Evolutionary conservation across 2,329 filamentous ascomycete species (phyloP).

Genomic region (Chaetomium sp.): DNA sequence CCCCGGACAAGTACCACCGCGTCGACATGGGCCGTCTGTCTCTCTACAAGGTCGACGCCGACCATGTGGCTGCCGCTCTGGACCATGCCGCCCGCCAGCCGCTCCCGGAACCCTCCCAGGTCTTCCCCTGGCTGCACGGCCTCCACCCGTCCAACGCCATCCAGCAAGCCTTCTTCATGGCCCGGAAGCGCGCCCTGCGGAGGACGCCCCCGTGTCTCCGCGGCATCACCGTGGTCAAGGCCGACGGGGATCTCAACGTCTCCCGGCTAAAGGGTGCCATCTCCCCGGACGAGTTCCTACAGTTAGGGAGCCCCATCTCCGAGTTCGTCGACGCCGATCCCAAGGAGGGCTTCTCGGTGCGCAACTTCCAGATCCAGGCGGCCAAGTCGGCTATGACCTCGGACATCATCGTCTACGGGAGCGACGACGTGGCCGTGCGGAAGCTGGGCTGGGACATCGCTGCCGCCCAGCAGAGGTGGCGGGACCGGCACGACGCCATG

Average conservation of each 20-base stretch:
- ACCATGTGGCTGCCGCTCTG: conserved; percentile 69
- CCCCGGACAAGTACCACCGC: conserved; percentile 64
- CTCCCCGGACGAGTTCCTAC: conserved; percentile 76
- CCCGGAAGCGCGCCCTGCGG: conserved; percentile 69
- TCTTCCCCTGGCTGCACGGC: conserved; percentile 97
- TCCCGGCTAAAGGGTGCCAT: conserved; percentile 86
- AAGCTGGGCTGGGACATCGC: conserved; percentile 71
- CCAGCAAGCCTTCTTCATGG: conserved; percentile 86
- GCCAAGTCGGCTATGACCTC: conserved; percentile 85
- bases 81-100: conserved; percentile 77
- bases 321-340: conserved; percentile 85
- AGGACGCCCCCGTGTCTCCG: conserved; percentile 76
- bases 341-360: conserved; percentile 85
- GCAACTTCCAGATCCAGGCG: conserved; percentile 96
- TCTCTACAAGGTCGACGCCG: conserved; percentile 73
- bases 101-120: conserved; percentile 77
- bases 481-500: conserved; percentile 61
- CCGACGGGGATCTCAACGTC: conserved; percentile 73
- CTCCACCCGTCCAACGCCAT: conserved; percentile 85
- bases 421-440: conserved; percentile 62
- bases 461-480: conserved; percentile 75
- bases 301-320: conserved; percentile 48
- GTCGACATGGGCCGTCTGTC: conserved; percentile 56
- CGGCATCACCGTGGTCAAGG: conserved; percentile 83
- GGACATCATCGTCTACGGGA: conserved; percentile 90